Evolutionary conservation across 805 yeast genomes (phyloP), one percentile per base, ranked within the genome.

Genomic region (Isabelozyma gotoi): DNA sequence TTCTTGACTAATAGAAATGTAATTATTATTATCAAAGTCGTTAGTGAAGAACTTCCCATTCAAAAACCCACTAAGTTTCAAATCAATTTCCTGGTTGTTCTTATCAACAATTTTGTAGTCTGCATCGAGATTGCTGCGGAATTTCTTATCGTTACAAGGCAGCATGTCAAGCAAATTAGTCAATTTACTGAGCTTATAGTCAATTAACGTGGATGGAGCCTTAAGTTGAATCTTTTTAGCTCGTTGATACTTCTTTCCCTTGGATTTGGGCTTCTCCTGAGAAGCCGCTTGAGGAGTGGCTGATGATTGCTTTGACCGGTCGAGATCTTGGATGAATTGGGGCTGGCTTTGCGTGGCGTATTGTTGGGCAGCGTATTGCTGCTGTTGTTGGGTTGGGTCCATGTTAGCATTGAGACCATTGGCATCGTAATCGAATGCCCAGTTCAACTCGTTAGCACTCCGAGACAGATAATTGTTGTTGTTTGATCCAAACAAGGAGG

Each of bases 11-110:
- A 36, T 36, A 7, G 39, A 42, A 19, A 56, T 42, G 48, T 62
- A 71, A 51, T 68, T 67, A 41, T 55, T 61, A 47, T 69, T 70
- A 45, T 71, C 76, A 15, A 52, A 55, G 40, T 69, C 71, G 48
- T 71, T 68, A 4, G 76, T 68, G 36, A 69, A 51, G 40, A 73
- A 70, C 40, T 73, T 56, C 2, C 78, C 78, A 44, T 66, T 68
- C 24, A 74, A 57, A 43, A 71, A 72, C 5, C 75, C 76, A 33
- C 51, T 53, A 29, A 67, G 57, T 5, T 55, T 56, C 12, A 65
- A 42, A 5, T 37, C 35, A 5, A 67, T 55, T 37, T 52, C 60
- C 37, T 60, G 56, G 20, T 59, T 60, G 36, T 61, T 53, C 38
- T 53, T 53, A 46, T 68, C 74, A 3, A 65, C 51, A 3, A 69